Evolutionary conservation across 2,329 filamentous ascomycete species (phyloP), one percentile per base, ranked within the genome.

Genomic region (Claviceps purpurea): DNA sequence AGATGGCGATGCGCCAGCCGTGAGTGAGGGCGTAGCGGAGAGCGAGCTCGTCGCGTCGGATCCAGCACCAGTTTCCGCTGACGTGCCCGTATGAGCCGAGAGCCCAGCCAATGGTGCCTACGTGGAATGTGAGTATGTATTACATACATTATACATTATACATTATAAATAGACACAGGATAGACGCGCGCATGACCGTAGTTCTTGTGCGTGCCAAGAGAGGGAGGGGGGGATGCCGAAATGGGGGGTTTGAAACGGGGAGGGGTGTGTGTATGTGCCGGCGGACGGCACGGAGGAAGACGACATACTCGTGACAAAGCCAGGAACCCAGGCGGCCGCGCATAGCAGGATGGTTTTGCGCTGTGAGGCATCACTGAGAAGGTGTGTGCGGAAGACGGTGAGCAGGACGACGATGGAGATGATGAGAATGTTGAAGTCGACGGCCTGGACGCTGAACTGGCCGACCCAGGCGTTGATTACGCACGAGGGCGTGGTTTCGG

Each of bases 1-100:
- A 69, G 44, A 72, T 70, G 40, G 61, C 61, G 49, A 72, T 65
- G 26, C 70, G 65, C 70, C 70, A 72, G 34, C 64, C 69, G 53
- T 73, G 70, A 1, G 67, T 70, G 20, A 73, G 61, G 2, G 58
- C 65, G 52, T 72, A 73, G 22, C 70, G 68, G 14, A 71, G 61
- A 13, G 59, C 62, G 18, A 60, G 56, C 30, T 61, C 58, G 6
- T 64, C 54, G n/a, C 60, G 52, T 24, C 60, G 54, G 52, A 73
- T 72, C 70, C 70, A 73, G 59, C 70, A 73, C 70, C 70, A 73
- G 56, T 72, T 71, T 0, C 70, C 69, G 30, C 66, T 70, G 2
- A 72, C 55, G 64, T 57, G n/a, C 47, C 62, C 24, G 64, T 60
- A 37, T 59, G 63, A 16, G 59, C 60, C 50, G 1, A 52, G 37